Percentiles rank a stretch among this genome's conserved stretches.
These are phyloP conservation scores for Stevia rebaudiana DNA, from an alignment of 140 eudicot species.

Conservation along the genomic window DNA sequence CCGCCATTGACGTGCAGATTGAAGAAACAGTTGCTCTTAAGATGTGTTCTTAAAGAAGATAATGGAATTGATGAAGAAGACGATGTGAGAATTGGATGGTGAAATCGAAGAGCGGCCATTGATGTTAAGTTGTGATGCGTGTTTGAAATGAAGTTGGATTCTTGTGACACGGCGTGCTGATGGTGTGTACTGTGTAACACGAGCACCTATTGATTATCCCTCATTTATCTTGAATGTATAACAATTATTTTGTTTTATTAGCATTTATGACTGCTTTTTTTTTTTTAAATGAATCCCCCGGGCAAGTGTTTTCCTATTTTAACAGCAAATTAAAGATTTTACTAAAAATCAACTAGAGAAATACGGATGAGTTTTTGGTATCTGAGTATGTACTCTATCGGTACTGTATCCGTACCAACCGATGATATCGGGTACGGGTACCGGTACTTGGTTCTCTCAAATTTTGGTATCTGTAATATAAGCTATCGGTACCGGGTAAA, in stretches of 20 bases:
- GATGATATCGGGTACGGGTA: no score
- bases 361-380: no score
- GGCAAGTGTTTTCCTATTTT: no score
- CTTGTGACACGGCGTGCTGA: background rate
- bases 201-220: background rate
- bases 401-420: no score
- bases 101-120: constrained; percentile 24
- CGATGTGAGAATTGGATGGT: constrained; percentile 9
- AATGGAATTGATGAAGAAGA: constrained; percentile 2
- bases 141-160: background rate
- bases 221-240: background rate
- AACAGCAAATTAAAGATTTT: no score
- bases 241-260: background rate
- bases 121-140: background rate
- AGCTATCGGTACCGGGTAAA: no score
- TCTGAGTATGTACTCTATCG: no score
- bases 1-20: background rate
- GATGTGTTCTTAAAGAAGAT: constrained; percentile 5
- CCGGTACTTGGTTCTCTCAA: no score
- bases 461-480: no score
- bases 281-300: no score
- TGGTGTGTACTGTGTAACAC: background rate
- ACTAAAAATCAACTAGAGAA: no score
- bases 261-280: background rate
- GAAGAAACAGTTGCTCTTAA: background rate